These are phyloP conservation scores for Pyrus hybrid DNA, from an alignment of 331 rosid genomes.

Conservation along the genomic window DNA sequence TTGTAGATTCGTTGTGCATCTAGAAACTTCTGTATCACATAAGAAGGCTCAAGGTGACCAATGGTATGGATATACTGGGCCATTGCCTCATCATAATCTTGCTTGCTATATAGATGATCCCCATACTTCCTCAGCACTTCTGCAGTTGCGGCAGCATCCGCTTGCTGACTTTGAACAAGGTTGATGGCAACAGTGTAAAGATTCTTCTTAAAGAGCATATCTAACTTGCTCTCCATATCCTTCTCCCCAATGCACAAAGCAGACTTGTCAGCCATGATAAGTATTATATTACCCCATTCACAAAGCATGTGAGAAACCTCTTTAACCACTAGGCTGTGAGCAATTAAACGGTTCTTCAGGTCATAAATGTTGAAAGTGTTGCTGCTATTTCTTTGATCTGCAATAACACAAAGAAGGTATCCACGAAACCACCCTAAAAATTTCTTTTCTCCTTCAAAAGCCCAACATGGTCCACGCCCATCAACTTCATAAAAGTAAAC, in stretches of 20 bases:
- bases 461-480: slow-evolving; percentile 99
- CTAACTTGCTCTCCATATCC: slow-evolving; percentile 99
- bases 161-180: slow-evolving; percentile 97
- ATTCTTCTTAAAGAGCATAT: slow-evolving; percentile 93
- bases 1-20: slow-evolving; percentile 97
- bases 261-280: slow-evolving; percentile 78
- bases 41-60: slow-evolving; percentile 98
- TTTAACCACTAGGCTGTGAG: slow-evolving; percentile 72
- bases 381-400: slow-evolving; percentile 75
- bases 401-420: slow-evolving; percentile 88
- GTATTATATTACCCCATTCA: slow-evolving; percentile 95
- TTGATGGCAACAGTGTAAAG: slow-evolving; percentile 85
- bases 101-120: slow-evolving; percentile 91
- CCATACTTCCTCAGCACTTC: slow-evolving; percentile 91
- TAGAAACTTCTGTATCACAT: slow-evolving; percentile 90
- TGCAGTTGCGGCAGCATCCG: slow-evolving; percentile 97
- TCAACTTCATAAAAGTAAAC: slow-evolving; percentile 94
- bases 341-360: slow-evolving; percentile 84
- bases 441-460: slow-evolving; percentile 96
- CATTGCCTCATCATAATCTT: slow-evolving; percentile 97
- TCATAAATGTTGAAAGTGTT: slow-evolving; percentile 86
- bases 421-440: slow-evolving; percentile 97
- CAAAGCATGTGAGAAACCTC: slow-evolving; percentile 92
- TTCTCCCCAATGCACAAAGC: slow-evolving; percentile 91
- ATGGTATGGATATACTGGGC: slow-evolving; percentile 86